Percentiles rank a stretch among this genome's conserved stretches.
Evolutionary conservation across 768 basidiomycete species (phyloP).

Genomic region (Lactarius indigo): DNA sequence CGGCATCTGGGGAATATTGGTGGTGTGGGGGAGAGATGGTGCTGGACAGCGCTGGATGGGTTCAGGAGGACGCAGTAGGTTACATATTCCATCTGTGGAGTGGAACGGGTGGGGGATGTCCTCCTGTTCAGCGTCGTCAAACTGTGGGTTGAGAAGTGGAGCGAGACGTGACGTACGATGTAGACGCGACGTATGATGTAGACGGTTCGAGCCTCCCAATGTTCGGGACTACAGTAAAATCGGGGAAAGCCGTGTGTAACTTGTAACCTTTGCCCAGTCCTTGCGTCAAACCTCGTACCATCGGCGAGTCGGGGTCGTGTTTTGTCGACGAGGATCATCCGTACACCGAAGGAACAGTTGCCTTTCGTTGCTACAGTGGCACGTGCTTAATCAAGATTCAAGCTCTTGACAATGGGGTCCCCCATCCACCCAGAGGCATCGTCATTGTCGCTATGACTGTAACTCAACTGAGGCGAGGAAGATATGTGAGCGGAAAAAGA

Average conservation of each 20-base stretch:
- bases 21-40: conserved; percentile 61
- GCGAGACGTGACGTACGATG: too few relatives aligned
- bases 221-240: conserved; percentile 36
- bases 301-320: conserved; percentile 34
- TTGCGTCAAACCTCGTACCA: conserved; percentile 67
- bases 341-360: too few relatives aligned
- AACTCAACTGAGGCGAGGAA: too few relatives aligned
- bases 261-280: conserved; percentile 40
- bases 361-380: too few relatives aligned
- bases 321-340: conserved; percentile 43
- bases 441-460: too few relatives aligned
- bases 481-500: too few relatives aligned
- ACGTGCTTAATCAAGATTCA: too few relatives aligned
- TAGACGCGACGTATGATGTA: conserved; percentile 56
- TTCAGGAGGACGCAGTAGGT: conserved; percentile 35
- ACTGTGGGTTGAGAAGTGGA: background rate
- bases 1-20: conserved; percentile 51
- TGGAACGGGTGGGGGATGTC: conserved; percentile 65
- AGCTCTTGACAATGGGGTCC: too few relatives aligned
- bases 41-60: conserved; percentile 40
- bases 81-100: conserved; percentile 44
- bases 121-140: conserved; percentile 46
- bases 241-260: conserved; percentile 27
- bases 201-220: conserved; percentile 62
- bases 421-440: too few relatives aligned